phyloP scores from a whole-genome alignment of 371 early-diverging fungal species.

The Mucor racemosus region DNA sequence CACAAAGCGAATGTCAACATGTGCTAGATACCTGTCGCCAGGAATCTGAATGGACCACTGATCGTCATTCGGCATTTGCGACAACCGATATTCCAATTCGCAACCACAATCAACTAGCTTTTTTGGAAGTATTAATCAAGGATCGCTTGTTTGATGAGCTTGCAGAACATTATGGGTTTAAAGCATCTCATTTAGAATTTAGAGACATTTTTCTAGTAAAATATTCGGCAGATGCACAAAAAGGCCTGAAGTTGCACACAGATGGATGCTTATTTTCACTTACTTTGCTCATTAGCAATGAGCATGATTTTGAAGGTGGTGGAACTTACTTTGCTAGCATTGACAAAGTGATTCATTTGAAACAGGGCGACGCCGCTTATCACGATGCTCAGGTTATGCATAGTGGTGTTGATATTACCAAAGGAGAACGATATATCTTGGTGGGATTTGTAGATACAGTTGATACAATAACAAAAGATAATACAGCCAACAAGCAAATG shows the following conservation, averaged over 20 bases:
- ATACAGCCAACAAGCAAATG: conserved; percentile 11
- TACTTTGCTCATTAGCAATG: conserved; percentile 56
- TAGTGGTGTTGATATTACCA: conserved; percentile 52
- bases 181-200: conserved; percentile 50
- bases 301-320: conserved; percentile 64
- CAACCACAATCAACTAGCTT: conserved; percentile 1
- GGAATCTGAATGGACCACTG: conserved; percentile 44
- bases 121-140: conserved; percentile 29
- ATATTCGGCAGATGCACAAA: conserved; percentile 52
- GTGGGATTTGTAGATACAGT: conserved; percentile 66
- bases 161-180: conserved; percentile 37
- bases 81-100: conserved; percentile 59
- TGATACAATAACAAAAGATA: conserved; percentile 46
- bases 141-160: conserved; percentile 31
- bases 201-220: conserved; percentile 64
- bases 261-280: conserved; percentile 68
- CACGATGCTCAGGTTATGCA: conserved; percentile 59
- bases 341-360: conserved; percentile 29
- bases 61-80: conserved; percentile 61
- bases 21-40: conserved; percentile 32
- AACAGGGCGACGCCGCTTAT: conserved; percentile 57
- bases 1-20: conserved; percentile 30
- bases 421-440: conserved; percentile 51
- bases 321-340: conserved; percentile 57
- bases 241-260: conserved; percentile 52